Evolutionary conservation across 352 stramenopile genomes (phyloP).

Genomic region (Lagenidium sp.): DNA sequence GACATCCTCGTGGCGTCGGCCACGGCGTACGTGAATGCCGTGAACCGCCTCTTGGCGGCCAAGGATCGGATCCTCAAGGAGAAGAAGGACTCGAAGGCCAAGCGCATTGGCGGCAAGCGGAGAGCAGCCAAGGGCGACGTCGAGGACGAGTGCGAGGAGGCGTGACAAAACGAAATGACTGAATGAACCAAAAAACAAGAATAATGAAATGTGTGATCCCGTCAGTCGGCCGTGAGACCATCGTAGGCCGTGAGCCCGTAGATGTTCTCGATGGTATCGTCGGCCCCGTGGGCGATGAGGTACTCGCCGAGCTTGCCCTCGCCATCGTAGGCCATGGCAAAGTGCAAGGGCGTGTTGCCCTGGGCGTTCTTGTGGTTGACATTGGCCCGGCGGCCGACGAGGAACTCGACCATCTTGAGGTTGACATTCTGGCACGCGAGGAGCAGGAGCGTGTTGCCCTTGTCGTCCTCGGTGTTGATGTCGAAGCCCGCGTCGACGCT

Average conservation of each 20-base stretch:
- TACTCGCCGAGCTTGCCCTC: conserved; percentile 87
- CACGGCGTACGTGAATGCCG: conserved; percentile 82
- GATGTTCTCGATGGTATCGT: conserved; percentile 92
- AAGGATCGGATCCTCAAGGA: conserved; percentile 30
- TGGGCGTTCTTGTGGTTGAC: conserved; percentile 90
- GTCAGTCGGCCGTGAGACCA: conserved; percentile 63
- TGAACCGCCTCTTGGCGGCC: conserved; percentile 78
- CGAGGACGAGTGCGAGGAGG: neutral
- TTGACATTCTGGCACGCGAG: conserved; percentile 89
- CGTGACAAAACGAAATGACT: no score
- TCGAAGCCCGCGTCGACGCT: conserved; percentile 86
- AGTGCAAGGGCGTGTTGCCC: conserved; percentile 92
- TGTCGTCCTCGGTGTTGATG: conserved; percentile 86
- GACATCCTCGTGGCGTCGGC: conserved; percentile 86
- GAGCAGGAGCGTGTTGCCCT: conserved; percentile 90
- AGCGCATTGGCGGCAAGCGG: no score
- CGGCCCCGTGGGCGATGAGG: conserved; percentile 88
- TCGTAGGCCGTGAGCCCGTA: conserved; percentile 92
- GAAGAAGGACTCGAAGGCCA: neutral
- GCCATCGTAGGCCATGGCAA: conserved; percentile 90
- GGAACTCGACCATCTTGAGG: conserved; percentile 80
- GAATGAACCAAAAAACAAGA: neutral
- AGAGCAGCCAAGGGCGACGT: neutral
- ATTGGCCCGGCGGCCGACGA: conserved; percentile 77
- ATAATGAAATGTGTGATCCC: neutral